Base-by-base conservation (phyloP, 352 stramenopile genomes). In the Globisporangium alternatum region DNA sequence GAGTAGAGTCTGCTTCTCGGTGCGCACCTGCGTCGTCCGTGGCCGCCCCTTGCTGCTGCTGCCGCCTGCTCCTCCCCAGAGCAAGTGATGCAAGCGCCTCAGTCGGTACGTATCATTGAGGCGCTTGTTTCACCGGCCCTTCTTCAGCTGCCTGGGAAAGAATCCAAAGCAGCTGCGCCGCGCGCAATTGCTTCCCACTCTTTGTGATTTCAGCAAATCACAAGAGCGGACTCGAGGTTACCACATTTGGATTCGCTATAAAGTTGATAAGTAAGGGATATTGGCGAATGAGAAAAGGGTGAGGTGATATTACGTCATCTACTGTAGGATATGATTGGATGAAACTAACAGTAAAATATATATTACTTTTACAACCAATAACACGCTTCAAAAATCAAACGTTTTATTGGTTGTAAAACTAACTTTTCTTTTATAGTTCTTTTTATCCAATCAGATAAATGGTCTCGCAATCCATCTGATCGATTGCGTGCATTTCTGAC, bases 91-190 rank as follows among this genome's bases (percentile, higher is more conserved):
- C 47, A 54, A 21, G 47, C 45, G 45, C 47, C 22, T 33, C 47
- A 52, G n/a, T 52, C 21, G 5, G 9, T 52, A 3, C 30, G 22
- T 21, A n/a, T 54, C 47, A 54, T 54, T 54, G 47, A 54, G 47
- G 21, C 47, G 22, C 25, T 54, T 33, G 33, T 12, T 39, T 39
- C 4, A 7, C 25, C 25, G 45, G 45, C n/a, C 45, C 45, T 52
- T 52, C 45, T 52, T 52, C 45, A 52, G 45, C 31, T 22, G 7
- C 33, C 8, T 39, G 19, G 22, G 47, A 33, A 54, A 54, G 47
- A 54, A 54, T 54, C 47, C 22, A 54, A 54, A 54, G 47, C 47
- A 54, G 47, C 47, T 54, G 47, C 47, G 47, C 44, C 33, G 33
- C 33, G 33, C 33, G 33, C 33, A 39, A 17, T 17, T 53, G 17